Evolutionary conservation across 2,329 filamentous ascomycete genomes (phyloP), one percentile per base, ranked within the genome.

Genomic region (Aspergillaceae sp.): DNA sequence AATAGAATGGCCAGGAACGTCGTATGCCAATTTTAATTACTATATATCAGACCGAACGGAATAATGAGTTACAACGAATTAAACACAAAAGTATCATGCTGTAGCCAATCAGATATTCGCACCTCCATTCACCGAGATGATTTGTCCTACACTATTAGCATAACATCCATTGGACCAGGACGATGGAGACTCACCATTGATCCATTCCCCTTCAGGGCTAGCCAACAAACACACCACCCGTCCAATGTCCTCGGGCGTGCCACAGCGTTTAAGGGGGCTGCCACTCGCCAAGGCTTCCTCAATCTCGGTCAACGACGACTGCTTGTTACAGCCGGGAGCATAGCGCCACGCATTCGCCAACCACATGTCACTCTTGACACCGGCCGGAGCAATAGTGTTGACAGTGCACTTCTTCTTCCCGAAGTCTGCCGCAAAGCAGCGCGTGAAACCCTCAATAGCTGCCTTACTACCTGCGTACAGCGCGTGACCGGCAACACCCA

Each of bases 401-500:
- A 38, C 36, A 2, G 36, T 57, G 28, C 50, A 41, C 46, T 79
- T 78, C 58, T 80, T 76, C 69, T 83, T 77, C 45, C 83, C 79
- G 54, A 78, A 80, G 70, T 86, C 82, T 61, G 76, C 82, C 4
- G 85, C 82, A 68, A 88, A 84, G 56, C 78, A 81, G 63, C 85
- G 83, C 55, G 85, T 83, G 66, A 88, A 86, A 7, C 83, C 83
- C 67, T 87, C 85, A 50, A 88, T 82, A 34, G 85, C 80, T 56
- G 83, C 85, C 74, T 89, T 89, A 65, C 75, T 80, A 9, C 80
- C 84, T 26, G 84, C 84, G 74, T 89, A 89, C 41, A 89, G 74
- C 9, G 82, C 75, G 64, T 88, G 84, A 60, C 81, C 79, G 50
- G 82, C 81, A 11, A 88, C 82, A 79, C 80, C 86, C 19, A 38